Conservation (phyloP, 257 asterid species). For the Buddleja alternifolia region DNA sequence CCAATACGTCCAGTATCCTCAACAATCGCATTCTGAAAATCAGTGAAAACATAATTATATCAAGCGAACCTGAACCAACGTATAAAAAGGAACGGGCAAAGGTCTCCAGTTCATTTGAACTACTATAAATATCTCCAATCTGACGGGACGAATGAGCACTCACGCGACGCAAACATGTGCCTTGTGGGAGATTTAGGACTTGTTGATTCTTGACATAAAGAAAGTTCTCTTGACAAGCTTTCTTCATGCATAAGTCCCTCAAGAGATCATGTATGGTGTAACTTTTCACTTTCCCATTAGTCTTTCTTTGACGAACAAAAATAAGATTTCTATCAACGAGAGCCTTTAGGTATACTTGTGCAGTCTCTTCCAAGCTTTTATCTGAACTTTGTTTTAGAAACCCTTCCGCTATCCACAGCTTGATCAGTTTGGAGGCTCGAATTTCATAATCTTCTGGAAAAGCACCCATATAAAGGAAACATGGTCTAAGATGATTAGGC, state of each 20-base stretch:
- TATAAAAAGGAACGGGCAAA: neutral
- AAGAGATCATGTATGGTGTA: constrained; percentile 28
- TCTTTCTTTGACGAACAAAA: neutral
- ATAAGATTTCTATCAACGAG: constrained; percentile 25
- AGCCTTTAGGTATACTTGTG: neutral
- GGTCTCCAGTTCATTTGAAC: no score
- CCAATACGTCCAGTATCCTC: constrained; percentile 27
- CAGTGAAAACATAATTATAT: neutral
- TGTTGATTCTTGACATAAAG: neutral
- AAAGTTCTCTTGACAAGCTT: constrained; percentile 24
- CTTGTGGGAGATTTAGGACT: neutral
- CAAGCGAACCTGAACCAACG: neutral
- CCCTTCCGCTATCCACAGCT: constrained; percentile 29
- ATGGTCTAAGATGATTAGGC: constrained; percentile 26
- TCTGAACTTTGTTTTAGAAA: neutral
- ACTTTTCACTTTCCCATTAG: constrained; percentile 8
- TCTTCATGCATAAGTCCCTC: constrained; percentile 21
- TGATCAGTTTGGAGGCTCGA: constrained; percentile 13
- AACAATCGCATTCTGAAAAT: neutral
- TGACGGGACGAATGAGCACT: constrained; percentile 6
- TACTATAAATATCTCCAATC: neutral
- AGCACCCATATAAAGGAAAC: constrained; percentile 26
- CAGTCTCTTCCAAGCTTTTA: constrained; percentile 5
- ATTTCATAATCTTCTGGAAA: constrained; percentile 26
- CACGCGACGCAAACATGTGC: neutral